phyloP scores from a whole-genome alignment of 2,329 filamentous ascomycete genomes.

The Cytospora piceae region DNA sequence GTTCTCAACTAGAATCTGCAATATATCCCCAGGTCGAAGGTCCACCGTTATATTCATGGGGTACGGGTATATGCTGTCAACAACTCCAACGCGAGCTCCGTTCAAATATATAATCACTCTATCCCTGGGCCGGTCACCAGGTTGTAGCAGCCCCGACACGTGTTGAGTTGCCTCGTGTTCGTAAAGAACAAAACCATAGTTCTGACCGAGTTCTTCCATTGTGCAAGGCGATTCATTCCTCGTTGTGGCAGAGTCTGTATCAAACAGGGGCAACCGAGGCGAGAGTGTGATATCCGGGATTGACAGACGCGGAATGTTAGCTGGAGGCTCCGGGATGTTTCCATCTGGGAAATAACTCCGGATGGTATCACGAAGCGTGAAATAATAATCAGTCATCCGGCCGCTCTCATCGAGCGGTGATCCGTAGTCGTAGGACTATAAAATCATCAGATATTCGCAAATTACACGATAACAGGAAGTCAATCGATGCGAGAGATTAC shows the following conservation, averaged over 20 bases:
- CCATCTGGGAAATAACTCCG: constrained; percentile 41
- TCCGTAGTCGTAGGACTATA: constrained; percentile 52
- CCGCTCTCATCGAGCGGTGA: constrained; percentile 55
- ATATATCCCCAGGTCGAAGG: constrained; percentile 44
- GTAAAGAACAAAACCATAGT: constrained; percentile 50
- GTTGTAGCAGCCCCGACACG: constrained; percentile 40
- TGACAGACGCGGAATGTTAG: constrained; percentile 38
- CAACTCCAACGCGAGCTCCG: constrained; percentile 44
- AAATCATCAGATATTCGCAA: background rate
- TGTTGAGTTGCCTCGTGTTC: constrained; percentile 39
- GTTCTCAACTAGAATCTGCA: constrained; percentile 54
- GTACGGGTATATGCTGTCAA: constrained; percentile 47
- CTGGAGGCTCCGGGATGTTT: constrained; percentile 44
- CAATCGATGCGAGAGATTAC: constrained; percentile 30
- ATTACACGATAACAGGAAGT: background rate
- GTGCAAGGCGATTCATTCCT: constrained; percentile 39
- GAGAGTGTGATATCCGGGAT: constrained; percentile 44
- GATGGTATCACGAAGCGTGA: constrained; percentile 45
- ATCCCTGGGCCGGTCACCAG: constrained; percentile 50
- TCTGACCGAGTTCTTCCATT: constrained; percentile 52
- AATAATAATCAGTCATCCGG: constrained; percentile 49
- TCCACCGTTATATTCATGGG: constrained; percentile 44
- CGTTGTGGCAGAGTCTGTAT: constrained; percentile 37
- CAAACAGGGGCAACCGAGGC: constrained; percentile 45
- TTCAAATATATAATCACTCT: constrained; percentile 54